Base-by-base conservation (phyloP, 2,329 filamentous ascomycete genomes). In the Exserohilum rostratum region DNA sequence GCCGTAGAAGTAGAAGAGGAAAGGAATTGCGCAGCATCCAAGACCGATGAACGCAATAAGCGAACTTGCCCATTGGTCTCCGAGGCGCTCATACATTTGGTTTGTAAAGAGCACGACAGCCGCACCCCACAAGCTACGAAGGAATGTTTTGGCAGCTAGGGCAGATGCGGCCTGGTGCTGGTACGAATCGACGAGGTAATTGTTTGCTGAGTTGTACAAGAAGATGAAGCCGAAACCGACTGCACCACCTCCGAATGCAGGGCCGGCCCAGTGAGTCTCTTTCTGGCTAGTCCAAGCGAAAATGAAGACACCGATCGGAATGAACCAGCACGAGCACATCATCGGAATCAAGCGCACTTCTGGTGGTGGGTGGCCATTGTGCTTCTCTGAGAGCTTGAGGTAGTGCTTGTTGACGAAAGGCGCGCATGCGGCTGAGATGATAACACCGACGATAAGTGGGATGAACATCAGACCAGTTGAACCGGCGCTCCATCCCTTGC, bases 391-490 rank as follows among this genome's bases (percentile, higher is more conserved):
- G 30, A 90, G 73, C 33, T 74, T 83, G 53, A 93, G 76, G 78
- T 96, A 96, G 77, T 96, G 88, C 57, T 84, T 88, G 82, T 96
- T 96, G 68, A 96, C 86, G 0, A 88, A 62, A 0, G 91, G 89
- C 0, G 90, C 80, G 73, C 85, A 90, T 11, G 77, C 67, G 13
- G 90, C 89, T 1, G 88, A 89, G 37, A 77, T 56, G 1, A 93
- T 15, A 13, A 95, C 90, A 46, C 91, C 91, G 15, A 95, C 77
- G 6, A 90, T 90, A 40, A 95, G 74, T 1, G 90, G 90, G 58
- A 95, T 92, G 74, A 96, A 96, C 88, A 95, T 93, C 7, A 96
- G 81, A 42, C 91, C 91, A 0, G 90, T 92, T 25, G 80, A 87
- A 31, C 89, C 84, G 25, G 90, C 83, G 3, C 82, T 85, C 76